Evolutionary conservation across 2,329 filamentous ascomycete species (phyloP), one percentile per base, ranked within the genome.

Genomic region (Stagonosporopsis chrysanthemi): DNA sequence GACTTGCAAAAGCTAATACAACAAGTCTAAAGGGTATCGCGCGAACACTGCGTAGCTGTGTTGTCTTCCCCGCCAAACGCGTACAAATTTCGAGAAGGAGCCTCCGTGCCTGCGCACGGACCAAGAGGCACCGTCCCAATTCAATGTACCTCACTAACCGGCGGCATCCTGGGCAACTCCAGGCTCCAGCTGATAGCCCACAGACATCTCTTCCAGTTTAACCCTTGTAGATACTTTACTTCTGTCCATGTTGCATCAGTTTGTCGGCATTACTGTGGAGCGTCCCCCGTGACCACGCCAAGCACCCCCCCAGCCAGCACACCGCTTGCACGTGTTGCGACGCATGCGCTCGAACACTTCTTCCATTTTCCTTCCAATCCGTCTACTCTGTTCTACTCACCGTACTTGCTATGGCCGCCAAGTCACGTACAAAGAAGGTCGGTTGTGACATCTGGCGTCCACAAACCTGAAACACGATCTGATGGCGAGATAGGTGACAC

Each of bases 341-440:
- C 48, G 36, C 43, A 44, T 41, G 11, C 41, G 9, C 15, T 31
- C 24, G 17, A 6, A 31, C 19, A 22, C 38, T 29, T 17, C 42
- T 43, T 35, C 51, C 36, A 26, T 36, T 41, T 19, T 26, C 44
- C 24, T 50, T 23, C 56, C 8, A 45, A 22, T 31, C 49, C 45
- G 26, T 49, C 45, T 39, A 31, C 41, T 58, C 28, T 51, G 29
- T 31, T 45, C 44, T 42, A 15, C 26, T 39, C 23, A 42, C 5
- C 14, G 29, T 14, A 28, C 23, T 58, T 52, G 41, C 48, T 55
- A 76, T 75, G 73, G 67, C 72, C 46, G 69, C 64, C 60, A 75
- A 72, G 66, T 74, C 69, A 31, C 68, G 67, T 42, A 63, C 70
- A 39, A 72, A 70, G 61, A 75, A 72, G 68, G 73, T 75, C 63